Conservation (phyloP, 2,329 filamentous ascomycete species). For the Xylariaceae sp. region DNA sequence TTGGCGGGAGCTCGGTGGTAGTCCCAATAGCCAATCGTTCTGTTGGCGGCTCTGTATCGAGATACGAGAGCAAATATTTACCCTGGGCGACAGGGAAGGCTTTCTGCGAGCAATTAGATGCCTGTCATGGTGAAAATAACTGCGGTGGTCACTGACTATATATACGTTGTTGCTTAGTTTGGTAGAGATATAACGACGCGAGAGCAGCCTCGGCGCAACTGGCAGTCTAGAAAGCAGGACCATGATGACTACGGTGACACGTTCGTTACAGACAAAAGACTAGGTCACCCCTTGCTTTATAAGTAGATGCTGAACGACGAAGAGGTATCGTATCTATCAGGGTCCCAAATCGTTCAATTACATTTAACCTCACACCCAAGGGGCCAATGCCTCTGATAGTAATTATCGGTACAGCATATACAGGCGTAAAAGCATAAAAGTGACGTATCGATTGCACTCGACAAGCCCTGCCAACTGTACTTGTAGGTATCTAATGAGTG, state of each 20-base stretch:
- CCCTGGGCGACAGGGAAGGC: constrained; percentile 45
- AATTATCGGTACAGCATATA: no score
- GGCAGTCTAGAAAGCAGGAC: constrained; percentile 32
- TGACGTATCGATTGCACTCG: no score
- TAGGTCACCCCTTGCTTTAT: no score
- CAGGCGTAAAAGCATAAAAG: no score
- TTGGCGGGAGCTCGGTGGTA: constrained; percentile 54
- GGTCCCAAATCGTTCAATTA: no score
- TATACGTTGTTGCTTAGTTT: constrained; percentile 44
- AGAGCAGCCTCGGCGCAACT: constrained; percentile 18
- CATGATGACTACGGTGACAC: constrained; percentile 8
- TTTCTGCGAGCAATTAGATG: constrained; percentile 40
- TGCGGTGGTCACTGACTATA: constrained; percentile 45
- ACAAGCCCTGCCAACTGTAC: no score
- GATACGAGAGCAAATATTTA: constrained; percentile 52
- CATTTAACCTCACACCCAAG: no score
- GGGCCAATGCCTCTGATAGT: no score
- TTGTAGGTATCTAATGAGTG: no score
- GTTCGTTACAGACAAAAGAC: no score
- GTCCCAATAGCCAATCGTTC: constrained; percentile 53
- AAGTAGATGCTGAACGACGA: no score
- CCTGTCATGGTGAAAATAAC: constrained; percentile 7
- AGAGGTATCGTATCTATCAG: no score
- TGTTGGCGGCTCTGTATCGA: constrained; percentile 52
- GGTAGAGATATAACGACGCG: constrained; percentile 38